These are phyloP conservation scores for Penicillium goetzii DNA, from an alignment of 495 filamentous ascomycete species.

Conservation along the genomic window DNA sequence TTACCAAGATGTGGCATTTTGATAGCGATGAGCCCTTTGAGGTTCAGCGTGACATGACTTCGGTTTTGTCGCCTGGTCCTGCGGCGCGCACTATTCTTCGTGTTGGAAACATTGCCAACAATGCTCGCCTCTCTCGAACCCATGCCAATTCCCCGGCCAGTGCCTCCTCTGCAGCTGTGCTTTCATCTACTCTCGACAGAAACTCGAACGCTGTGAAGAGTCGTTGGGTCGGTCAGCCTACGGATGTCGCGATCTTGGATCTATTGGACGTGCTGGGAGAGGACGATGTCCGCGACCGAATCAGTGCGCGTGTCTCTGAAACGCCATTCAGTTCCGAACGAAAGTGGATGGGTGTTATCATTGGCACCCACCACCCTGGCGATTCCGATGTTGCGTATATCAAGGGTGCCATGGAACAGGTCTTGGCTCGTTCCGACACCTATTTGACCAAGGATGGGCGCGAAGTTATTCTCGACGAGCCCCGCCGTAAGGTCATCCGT, in stretches of 20 bases:
- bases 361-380: slow-evolving; percentile 57
- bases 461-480: slow-evolving; percentile 83
- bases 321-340: slow-evolving; percentile 95
- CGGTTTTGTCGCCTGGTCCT: slow-evolving; percentile 61
- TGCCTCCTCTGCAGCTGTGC: slow-evolving; percentile 71
- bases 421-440: slow-evolving; percentile 84
- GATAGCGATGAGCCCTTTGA: slow-evolving; percentile 71
- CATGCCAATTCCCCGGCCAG: slow-evolving; percentile 64
- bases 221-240: slow-evolving; percentile 95
- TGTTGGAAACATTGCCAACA: slow-evolving; percentile 95
- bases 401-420: slow-evolving; percentile 90
- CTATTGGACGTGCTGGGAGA: slow-evolving; percentile 87
- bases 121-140: slow-evolving; percentile 73
- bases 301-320: slow-evolving; percentile 77
- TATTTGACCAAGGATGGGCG: slow-evolving; percentile 87
- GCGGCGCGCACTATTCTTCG: slow-evolving; percentile 79
- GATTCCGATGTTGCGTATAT: slow-evolving; percentile 79
- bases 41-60: slow-evolving; percentile 70
- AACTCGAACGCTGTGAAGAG: slow-evolving; percentile 67
- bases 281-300: slow-evolving; percentile 83
- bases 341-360: slow-evolving; percentile 98
- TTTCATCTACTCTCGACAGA: slow-evolving; percentile 74
- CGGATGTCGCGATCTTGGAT: slow-evolving; percentile 93
- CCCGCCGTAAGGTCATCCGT: slow-evolving; percentile 70
- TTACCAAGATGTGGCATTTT: slow-evolving; percentile 95